phyloP scores from a whole-genome alignment of 768 basidiomycete genomes.

The Gelatoporia subvermispora region DNA sequence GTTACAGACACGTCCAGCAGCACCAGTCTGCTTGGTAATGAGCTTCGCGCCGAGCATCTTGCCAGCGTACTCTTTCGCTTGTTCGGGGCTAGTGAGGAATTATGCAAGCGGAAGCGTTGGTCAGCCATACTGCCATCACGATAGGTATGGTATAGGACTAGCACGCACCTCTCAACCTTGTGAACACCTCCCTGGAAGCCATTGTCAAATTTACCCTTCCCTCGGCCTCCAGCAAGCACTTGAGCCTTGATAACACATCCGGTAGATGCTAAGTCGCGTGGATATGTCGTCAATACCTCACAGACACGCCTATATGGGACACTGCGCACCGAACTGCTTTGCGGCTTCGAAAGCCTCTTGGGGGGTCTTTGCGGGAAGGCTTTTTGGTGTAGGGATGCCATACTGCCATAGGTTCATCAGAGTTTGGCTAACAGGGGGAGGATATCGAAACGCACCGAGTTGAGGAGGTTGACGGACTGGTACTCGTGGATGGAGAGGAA shows the following conservation, averaged over 20 bases:
- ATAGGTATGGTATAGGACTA: not conserved
- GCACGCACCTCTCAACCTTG: conserved; percentile 72
- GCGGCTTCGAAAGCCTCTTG: conserved; percentile 89
- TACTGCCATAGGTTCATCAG: conserved; percentile 49
- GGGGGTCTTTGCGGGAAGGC: conserved; percentile 79
- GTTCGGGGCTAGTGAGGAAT: conserved; percentile 56
- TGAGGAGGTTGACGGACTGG: conserved; percentile 92
- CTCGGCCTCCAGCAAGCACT: conserved; percentile 96
- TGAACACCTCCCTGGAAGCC: conserved; percentile 98
- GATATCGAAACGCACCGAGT: conserved; percentile 57
- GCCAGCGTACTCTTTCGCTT: conserved; percentile 80
- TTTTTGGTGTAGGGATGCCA: conserved; percentile 92
- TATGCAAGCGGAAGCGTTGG: not conserved
- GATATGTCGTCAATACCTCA: not conserved
- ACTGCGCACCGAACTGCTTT: conserved; percentile 70
- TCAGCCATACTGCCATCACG: not conserved
- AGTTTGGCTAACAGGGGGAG: not conserved
- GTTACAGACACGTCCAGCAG: conserved; percentile 88
- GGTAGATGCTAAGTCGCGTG: conserved; percentile 47
- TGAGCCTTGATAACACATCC: conserved; percentile 97
- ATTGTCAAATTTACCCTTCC: conserved; percentile 94
- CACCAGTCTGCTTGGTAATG: conserved; percentile 98
- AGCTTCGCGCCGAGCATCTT: conserved; percentile 95
- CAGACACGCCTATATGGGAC: not conserved
- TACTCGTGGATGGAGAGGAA: conserved; percentile 97